Evolutionary conservation across 805 yeast species (phyloP).

Genomic region (Saccharomycopsis javanensis): DNA sequence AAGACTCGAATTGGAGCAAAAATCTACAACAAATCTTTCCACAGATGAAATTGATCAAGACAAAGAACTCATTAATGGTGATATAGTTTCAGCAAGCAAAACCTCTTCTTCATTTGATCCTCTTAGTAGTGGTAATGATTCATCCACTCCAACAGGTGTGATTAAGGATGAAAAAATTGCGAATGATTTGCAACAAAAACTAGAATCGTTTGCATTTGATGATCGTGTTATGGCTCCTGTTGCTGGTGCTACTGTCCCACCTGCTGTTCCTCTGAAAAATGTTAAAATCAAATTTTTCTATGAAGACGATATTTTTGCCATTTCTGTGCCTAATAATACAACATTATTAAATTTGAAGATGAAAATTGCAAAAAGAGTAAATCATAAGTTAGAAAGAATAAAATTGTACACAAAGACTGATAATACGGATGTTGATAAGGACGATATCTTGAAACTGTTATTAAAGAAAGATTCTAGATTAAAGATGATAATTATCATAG

Average conservation of each 20-base stretch:
- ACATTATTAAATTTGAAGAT: constrained; percentile 39
- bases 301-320: constrained; percentile 73
- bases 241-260: constrained; percentile 1
- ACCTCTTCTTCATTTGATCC: not conserved
- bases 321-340: constrained; percentile 42
- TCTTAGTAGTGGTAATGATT: not conserved
- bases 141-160: not conserved
- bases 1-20: not conserved
- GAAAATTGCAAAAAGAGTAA: constrained; percentile 45
- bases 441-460: constrained; percentile 13
- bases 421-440: constrained; percentile 9
- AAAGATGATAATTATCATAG: constrained; percentile 27
- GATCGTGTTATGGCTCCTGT: constrained; percentile 1
- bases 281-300: constrained; percentile 66
- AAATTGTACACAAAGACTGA: constrained; percentile 29
- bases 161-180: not conserved
- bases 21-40: not conserved
- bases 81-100: constrained; percentile 20
- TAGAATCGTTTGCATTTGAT: not conserved
- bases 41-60: constrained; percentile 6
- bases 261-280: constrained; percentile 24
- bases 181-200: not conserved
- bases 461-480: constrained; percentile 24
- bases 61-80: constrained; percentile 23
- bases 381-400: constrained; percentile 26